Percentiles rank a stretch among this genome's conserved stretches.
Evolutionary conservation across 2,329 filamentous ascomycete species (phyloP).

Genomic region (Venturia carpophila): DNA sequence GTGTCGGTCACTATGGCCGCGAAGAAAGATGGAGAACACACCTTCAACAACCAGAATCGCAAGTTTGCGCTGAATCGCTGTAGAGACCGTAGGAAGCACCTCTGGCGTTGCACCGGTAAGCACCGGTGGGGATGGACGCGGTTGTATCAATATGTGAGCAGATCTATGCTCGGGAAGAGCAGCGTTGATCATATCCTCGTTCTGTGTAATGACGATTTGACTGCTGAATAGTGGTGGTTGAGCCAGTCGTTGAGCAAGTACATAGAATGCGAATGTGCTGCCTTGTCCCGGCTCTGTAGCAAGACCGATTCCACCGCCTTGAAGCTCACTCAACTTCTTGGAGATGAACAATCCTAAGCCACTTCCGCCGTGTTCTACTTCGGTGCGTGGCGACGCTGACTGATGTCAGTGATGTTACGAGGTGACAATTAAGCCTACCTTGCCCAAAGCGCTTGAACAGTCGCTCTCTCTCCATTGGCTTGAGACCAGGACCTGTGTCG

Average conservation of each 20-base stretch:
- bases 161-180: neutral
- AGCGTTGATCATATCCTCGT: neutral
- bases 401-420: slow-evolving; percentile 32
- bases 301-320: slow-evolving; percentile 63
- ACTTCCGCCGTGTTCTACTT: slow-evolving; percentile 27
- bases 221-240: neutral
- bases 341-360: slow-evolving; percentile 56
- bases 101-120: neutral
- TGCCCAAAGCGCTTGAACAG: slow-evolving; percentile 65
- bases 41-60: slow-evolving; percentile 18
- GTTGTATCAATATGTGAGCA: neutral
- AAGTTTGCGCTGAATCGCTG: slow-evolving; percentile 13
- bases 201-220: neutral
- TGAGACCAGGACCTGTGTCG: slow-evolving; percentile 58
- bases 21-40: neutral
- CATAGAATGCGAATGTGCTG: slow-evolving; percentile 60
- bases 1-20: neutral
- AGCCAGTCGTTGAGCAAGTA: slow-evolving; percentile 35
- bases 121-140: slow-evolving; percentile 2
- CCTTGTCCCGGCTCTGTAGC: slow-evolving; percentile 50
- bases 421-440: slow-evolving; percentile 37
- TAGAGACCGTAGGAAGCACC: neutral
- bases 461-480: slow-evolving; percentile 44
- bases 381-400: slow-evolving; percentile 52
- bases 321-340: slow-evolving; percentile 57